Conservation (phyloP, 306 rosid species). For the Astragalus glycyphyllos region DNA sequence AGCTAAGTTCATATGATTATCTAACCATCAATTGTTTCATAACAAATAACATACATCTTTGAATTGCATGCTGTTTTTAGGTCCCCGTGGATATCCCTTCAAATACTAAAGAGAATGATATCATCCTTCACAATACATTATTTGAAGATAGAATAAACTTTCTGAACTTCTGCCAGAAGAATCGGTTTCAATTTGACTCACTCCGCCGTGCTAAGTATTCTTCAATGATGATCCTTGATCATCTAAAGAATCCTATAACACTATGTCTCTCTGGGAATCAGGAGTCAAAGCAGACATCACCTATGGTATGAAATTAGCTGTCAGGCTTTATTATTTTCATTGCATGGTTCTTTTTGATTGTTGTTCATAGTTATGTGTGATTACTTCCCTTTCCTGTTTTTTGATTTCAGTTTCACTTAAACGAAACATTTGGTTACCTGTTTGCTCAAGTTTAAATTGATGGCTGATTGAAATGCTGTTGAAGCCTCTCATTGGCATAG, state of each 20-base stretch:
- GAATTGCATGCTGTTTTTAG: slow-evolving; percentile 43
- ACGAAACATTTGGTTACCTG: no score
- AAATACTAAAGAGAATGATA: slow-evolving; percentile 58
- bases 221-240: slow-evolving; percentile 60
- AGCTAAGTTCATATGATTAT: slow-evolving; percentile 16
- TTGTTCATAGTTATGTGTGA: not conserved
- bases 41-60: not conserved
- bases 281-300: not conserved
- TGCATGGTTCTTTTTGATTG: not conserved
- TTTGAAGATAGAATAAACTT: slow-evolving; percentile 50
- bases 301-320: slow-evolving; percentile 25
- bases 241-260: slow-evolving; percentile 43
- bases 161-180: slow-evolving; percentile 57
- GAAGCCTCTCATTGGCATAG: no score
- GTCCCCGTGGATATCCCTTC: slow-evolving; percentile 45
- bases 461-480: no score
- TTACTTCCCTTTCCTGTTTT: no score
- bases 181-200: slow-evolving; percentile 63
- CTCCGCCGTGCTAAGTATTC: slow-evolving; percentile 75
- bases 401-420: no score
- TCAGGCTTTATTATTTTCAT: not conserved
- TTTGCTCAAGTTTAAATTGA: no score
- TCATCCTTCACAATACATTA: slow-evolving; percentile 46
- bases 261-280: slow-evolving; percentile 2
- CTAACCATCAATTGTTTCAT: slow-evolving; percentile 5